Evolutionary conservation across 768 basidiomycete species (phyloP).

Genomic region (Gloeostereum incarnatum): DNA sequence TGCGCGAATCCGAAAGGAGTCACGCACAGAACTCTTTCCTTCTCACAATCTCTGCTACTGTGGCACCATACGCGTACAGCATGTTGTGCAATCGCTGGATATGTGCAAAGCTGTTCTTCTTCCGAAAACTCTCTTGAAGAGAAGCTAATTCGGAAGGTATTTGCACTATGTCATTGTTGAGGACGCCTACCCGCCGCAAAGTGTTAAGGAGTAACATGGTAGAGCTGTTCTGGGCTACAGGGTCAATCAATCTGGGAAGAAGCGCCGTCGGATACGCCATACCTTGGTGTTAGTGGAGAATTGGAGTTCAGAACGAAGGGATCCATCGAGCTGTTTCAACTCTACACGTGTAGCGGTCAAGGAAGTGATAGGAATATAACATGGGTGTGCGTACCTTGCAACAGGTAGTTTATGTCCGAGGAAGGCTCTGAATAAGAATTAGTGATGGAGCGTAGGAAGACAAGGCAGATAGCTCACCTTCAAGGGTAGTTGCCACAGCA

Average conservation of each 20-base stretch:
- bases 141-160: constrained; percentile 55
- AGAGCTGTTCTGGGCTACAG: constrained; percentile 51
- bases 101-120: constrained; percentile 81
- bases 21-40: constrained; percentile 80
- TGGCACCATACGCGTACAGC: constrained; percentile 88
- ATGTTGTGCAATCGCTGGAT: constrained; percentile 83
- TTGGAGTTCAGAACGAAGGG: constrained; percentile 52
- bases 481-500: constrained; percentile 38
- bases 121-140: constrained; percentile 67
- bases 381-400: constrained; percentile 54
- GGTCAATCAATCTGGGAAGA: constrained; percentile 13
- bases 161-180: constrained; percentile 77
- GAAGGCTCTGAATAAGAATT: constrained; percentile 31
- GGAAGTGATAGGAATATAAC: too few relatives aligned
- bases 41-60: constrained; percentile 83
- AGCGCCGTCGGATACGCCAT: constrained; percentile 3
- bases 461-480: constrained; percentile 33
- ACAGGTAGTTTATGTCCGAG: constrained; percentile 35
- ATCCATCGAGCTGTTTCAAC: constrained; percentile 51
- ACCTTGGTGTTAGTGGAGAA: constrained; percentile 50
- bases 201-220: constrained; percentile 57
- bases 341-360: too few relatives aligned
- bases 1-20: neutral
- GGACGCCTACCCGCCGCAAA: constrained; percentile 65
- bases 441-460: too few relatives aligned